Conservation (phyloP, 1,284 basidiomycete species). For the Cystobasidium slooffiae region DNA sequence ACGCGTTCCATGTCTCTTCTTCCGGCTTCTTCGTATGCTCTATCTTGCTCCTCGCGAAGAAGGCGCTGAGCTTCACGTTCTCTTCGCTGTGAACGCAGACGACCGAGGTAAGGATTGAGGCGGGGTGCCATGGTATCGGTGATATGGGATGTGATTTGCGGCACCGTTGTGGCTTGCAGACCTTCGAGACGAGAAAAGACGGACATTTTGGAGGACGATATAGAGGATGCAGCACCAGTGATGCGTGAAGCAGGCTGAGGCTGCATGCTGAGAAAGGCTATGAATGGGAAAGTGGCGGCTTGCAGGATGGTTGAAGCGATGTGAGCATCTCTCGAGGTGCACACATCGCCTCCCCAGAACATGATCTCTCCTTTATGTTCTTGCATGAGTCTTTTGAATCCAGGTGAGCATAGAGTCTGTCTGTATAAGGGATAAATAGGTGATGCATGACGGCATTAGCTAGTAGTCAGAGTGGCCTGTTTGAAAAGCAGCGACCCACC, state of each 20-base stretch:
- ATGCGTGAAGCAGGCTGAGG: constrained; percentile 57
- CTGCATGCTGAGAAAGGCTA: constrained; percentile 86
- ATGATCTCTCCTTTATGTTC: constrained; percentile 61
- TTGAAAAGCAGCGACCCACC: constrained; percentile 59
- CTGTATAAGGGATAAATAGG: constrained; percentile 60
- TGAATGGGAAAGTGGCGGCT: constrained; percentile 86
- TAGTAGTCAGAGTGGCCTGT: background rate
- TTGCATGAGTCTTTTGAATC: constrained; percentile 50
- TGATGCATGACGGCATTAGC: background rate
- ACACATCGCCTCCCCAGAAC: constrained; percentile 82
- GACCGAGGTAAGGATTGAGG: constrained; percentile 71
- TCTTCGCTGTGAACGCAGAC: constrained; percentile 62
- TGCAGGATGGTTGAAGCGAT: constrained; percentile 81
- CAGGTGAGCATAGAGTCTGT: constrained; percentile 70
- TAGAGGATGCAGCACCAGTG: constrained; percentile 49
- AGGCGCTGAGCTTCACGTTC: constrained; percentile 68
- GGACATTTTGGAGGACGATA: constrained; percentile 66
- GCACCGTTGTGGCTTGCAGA: constrained; percentile 65
- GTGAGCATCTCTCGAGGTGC: constrained; percentile 75
- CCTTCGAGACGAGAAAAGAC: constrained; percentile 83
- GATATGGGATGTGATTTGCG: constrained; percentile 67
- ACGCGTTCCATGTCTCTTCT: constrained; percentile 73
- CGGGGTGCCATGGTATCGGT: constrained; percentile 75
- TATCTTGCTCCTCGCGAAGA: constrained; percentile 79
- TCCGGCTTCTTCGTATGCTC: constrained; percentile 71